These are phyloP conservation scores for Ampelocalamus luodianensis DNA, from an alignment of 176 grass and related monocot genomes.

Conservation along the genomic window DNA sequence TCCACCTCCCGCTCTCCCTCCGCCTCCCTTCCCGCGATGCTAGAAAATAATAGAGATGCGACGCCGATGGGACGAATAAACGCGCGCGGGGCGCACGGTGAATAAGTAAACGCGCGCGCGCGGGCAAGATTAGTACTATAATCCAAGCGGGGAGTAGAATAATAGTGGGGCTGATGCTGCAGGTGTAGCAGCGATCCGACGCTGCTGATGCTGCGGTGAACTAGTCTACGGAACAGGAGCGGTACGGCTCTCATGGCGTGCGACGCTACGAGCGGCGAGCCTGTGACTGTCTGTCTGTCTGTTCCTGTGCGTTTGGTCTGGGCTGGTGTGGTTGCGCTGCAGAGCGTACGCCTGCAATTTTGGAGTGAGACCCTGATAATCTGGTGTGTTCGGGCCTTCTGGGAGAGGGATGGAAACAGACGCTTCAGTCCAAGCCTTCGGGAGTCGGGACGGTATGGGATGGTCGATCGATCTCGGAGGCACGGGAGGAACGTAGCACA, in stretches of 20 bases:
- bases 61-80: neutral
- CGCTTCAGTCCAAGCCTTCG: too few relatives aligned
- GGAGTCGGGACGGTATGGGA: too few relatives aligned
- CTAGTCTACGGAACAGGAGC: constrained; percentile 20
- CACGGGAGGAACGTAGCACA: neutral
- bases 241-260: constrained; percentile 32
- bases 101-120: neutral
- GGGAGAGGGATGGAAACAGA: too few relatives aligned
- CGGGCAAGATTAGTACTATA: constrained; percentile 15
- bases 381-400: too few relatives aligned
- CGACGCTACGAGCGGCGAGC: neutral
- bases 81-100: neutral
- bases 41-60: constrained; percentile 23
- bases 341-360: too few relatives aligned
- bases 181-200: neutral
- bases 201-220: neutral
- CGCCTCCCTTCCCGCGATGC: neutral
- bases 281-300: neutral
- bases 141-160: constrained; percentile 14
- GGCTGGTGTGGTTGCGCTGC: too few relatives aligned
- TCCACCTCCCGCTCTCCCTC: neutral
- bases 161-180: neutral
- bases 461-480: neutral
- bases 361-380: too few relatives aligned
- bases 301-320: too few relatives aligned